These are phyloP conservation scores for Evernia prunastri DNA, from an alignment of 495 filamentous ascomycete genomes.

Conservation along the genomic window DNA sequence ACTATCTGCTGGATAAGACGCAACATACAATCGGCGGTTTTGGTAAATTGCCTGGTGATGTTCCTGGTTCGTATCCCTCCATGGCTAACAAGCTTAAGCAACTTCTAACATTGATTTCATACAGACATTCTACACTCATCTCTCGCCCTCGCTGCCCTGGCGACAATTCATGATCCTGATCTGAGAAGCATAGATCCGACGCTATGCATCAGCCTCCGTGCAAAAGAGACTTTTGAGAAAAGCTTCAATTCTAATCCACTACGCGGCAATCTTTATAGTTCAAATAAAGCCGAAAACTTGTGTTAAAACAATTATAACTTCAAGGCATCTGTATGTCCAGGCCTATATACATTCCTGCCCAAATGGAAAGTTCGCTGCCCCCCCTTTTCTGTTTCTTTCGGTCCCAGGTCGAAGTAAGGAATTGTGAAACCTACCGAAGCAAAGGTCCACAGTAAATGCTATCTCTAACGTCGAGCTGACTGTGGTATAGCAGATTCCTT, in stretches of 20 bases:
- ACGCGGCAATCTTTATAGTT: background rate
- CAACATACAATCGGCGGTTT: conserved; percentile 90
- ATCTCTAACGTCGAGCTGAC: background rate
- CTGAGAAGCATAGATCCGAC: conserved; percentile 59
- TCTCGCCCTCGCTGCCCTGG: conserved; percentile 75
- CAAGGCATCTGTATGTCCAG: background rate
- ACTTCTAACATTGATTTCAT: conserved; percentile 6
- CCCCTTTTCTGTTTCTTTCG: background rate
- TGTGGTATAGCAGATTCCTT: background rate
- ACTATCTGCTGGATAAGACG: conserved; percentile 80
- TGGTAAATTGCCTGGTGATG: conserved; percentile 70
- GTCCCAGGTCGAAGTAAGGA: background rate
- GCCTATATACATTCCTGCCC: background rate
- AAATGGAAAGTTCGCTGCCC: background rate
- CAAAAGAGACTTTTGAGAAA: conserved; percentile 37
- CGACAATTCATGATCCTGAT: conserved; percentile 56
- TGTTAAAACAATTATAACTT: background rate
- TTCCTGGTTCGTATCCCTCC: conserved; percentile 50
- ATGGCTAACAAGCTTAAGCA: conserved; percentile 2
- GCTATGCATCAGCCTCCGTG: conserved; percentile 55
- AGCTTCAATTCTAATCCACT: background rate
- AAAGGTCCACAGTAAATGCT: background rate
- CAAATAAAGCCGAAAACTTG: background rate
- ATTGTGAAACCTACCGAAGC: background rate
- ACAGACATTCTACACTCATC: conserved; percentile 82